Conservation (phyloP, 2,329 filamentous ascomycete species). For the Graphiopsis chlorocephala region DNA sequence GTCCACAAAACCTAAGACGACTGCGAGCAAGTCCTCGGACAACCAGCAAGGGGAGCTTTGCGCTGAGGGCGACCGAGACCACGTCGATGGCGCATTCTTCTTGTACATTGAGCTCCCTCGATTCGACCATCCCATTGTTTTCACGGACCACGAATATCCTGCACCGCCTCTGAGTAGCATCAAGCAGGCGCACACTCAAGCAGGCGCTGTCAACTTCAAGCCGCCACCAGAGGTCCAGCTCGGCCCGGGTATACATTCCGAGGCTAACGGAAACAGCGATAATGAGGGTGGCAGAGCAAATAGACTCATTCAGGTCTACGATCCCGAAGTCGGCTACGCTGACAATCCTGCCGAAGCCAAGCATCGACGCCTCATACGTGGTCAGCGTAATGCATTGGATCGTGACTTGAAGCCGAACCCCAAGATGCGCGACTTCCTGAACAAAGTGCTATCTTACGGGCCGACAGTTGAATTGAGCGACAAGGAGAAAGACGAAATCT, state of each 20-base stretch:
- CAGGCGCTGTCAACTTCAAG: slow-evolving; percentile 68
- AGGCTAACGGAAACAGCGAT: slow-evolving; percentile 50
- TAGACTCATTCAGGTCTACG: slow-evolving; percentile 80
- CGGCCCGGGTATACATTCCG: slow-evolving; percentile 80
- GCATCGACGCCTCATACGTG: slow-evolving; percentile 85
- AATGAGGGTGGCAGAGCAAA: slow-evolving; percentile 51
- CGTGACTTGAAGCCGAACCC: slow-evolving; percentile 95
- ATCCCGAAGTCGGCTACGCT: slow-evolving; percentile 82
- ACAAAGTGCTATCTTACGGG: slow-evolving; percentile 84
- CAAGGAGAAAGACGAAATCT: slow-evolving; percentile 93
- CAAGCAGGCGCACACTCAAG: slow-evolving; percentile 49
- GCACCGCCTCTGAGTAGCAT: slow-evolving; percentile 78
- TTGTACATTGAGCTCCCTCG: slow-evolving; percentile 89
- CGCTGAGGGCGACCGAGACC: slow-evolving; percentile 39
- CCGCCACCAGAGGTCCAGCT: slow-evolving; percentile 85
- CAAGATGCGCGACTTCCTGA: slow-evolving; percentile 90
- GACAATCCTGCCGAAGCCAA: slow-evolving; percentile 96
- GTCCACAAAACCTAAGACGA: slow-evolving; percentile 26
- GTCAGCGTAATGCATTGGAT: slow-evolving; percentile 87
- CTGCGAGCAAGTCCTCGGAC: slow-evolving; percentile 13
- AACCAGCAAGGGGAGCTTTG: slow-evolving; percentile 19
- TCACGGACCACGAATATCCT: slow-evolving; percentile 89
- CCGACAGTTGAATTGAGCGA: slow-evolving; percentile 83
- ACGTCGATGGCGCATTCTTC: slow-evolving; percentile 67
- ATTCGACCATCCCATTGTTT: slow-evolving; percentile 94